Percentiles rank a stretch among this genome's conserved stretches.
phyloP scores from a whole-genome alignment of 2,329 filamentous ascomycete species.

The Colletotrichum tanaceti region DNA sequence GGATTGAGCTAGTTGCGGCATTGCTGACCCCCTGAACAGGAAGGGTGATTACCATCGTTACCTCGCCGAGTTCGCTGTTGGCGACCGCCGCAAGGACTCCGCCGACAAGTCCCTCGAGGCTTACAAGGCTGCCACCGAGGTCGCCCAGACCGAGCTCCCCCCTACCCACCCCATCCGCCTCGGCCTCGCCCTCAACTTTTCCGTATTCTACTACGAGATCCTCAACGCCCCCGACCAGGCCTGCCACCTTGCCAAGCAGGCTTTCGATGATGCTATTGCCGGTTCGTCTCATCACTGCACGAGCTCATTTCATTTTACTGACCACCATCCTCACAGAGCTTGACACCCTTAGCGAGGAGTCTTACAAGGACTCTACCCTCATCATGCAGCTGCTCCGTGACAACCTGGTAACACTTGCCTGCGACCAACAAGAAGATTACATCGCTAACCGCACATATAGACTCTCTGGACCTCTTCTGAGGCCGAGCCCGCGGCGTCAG shows the following conservation, averaged over 20 bases:
- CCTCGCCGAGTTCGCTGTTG: conserved; percentile 94
- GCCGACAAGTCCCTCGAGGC: conserved; percentile 95
- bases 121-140: conserved; percentile 93
- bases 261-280: conserved; percentile 96
- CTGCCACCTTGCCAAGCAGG: conserved; percentile 96
- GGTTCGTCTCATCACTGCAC: conserved; percentile 51
- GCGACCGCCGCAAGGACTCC: conserved; percentile 94
- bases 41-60: conserved; percentile 99
- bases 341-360: conserved; percentile 96
- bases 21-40: conserved; percentile 63
- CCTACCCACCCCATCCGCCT: conserved; percentile 94
- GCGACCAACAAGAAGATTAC: background rate
- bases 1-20: background rate
- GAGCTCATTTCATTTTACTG: conserved; percentile 35
- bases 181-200: conserved; percentile 94
- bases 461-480: conserved; percentile 99
- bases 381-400: conserved; percentile 99
- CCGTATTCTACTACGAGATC: conserved; percentile 99
- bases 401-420: conserved; percentile 77
- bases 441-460: conserved; percentile 61
- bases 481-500: conserved; percentile 79
- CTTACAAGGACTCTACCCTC: conserved; percentile 98
- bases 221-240: conserved; percentile 98
- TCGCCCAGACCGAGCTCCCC: conserved; percentile 87
- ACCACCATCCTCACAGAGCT: conserved; percentile 71